Conservation (phyloP, 176 grass and related monocot genomes). For the Aegilops sharonensis region DNA sequence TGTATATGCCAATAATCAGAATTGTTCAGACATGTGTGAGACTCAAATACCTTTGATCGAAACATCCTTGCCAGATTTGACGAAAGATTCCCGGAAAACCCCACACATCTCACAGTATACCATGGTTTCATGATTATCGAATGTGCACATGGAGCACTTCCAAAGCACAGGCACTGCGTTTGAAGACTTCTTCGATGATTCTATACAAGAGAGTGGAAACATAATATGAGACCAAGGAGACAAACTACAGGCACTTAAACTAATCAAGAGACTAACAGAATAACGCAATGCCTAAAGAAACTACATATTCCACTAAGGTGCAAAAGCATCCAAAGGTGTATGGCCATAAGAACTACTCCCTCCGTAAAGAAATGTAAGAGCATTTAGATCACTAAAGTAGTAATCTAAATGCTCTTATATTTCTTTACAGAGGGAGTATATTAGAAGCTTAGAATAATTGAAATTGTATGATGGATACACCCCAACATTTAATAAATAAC, state of each 20-base stretch:
- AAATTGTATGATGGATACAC: background rate
- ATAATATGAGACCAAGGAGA: slow-evolving; percentile 32
- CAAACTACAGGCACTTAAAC: slow-evolving; percentile 6
- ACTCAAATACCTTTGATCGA: slow-evolving; percentile 49
- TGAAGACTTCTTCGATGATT: slow-evolving; percentile 40
- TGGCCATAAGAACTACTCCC: background rate
- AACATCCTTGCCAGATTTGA: slow-evolving; percentile 70
- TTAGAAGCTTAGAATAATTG: slow-evolving; percentile 4
- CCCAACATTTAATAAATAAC: background rate
- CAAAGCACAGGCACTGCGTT: slow-evolving; percentile 52
- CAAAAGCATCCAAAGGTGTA: background rate
- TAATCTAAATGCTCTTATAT: too few species aligned
- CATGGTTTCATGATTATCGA: slow-evolving; percentile 72
- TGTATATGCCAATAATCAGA: slow-evolving; percentile 16
- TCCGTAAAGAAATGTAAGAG: too few species aligned
- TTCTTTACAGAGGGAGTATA: background rate
- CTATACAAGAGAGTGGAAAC: slow-evolving; percentile 26
- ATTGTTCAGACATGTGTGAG: slow-evolving; percentile 3
- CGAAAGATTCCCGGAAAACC: slow-evolving; percentile 68
- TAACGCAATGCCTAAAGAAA: background rate
- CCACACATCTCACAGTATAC: slow-evolving; percentile 87
- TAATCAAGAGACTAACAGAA: slow-evolving; percentile 14
- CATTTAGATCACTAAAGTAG: too few species aligned
- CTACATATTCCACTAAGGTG: slow-evolving; percentile 1
- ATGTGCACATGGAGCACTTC: slow-evolving; percentile 78